A percentile compares a stretch with the other conserved stretches of the same genome.
Conservation (phyloP, 1,139 yeast species). For the Zygoascus sp. region DNA sequence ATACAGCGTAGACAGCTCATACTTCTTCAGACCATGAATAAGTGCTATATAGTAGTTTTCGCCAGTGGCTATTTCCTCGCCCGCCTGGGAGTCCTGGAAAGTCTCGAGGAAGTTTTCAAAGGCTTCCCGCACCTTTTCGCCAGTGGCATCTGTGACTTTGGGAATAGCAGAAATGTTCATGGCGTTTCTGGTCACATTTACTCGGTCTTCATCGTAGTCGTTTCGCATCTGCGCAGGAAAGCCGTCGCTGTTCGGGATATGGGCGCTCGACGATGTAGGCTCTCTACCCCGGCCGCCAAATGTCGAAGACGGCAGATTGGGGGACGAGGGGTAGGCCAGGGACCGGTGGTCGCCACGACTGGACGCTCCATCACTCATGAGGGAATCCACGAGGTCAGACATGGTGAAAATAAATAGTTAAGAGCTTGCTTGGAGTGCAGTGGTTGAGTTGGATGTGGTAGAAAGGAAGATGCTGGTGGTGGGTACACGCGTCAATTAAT, state of each 20-base stretch:
- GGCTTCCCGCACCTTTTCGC: constrained; percentile 88
- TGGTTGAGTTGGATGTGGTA: background rate
- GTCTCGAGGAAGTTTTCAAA: constrained; percentile 81
- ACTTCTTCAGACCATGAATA: constrained; percentile 72
- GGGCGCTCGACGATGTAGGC: constrained; percentile 18
- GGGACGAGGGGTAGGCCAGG: constrained; percentile 17
- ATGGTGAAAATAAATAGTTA: constrained; percentile 13
- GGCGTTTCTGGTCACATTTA: constrained; percentile 17
- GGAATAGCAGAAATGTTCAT: constrained; percentile 46
- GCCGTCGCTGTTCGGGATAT: constrained; percentile 17
- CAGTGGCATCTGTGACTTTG: constrained; percentile 84
- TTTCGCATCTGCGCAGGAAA: constrained; percentile 14
- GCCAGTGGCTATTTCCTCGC: constrained; percentile 32
- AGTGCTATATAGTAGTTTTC: constrained; percentile 73
- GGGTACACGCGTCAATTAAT: constrained; percentile 12
- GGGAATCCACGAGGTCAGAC: constrained; percentile 20
- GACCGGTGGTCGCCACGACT: constrained; percentile 6
- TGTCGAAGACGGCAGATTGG: constrained; percentile 17
- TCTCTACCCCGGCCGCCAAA: constrained; percentile 13
- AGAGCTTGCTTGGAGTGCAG: background rate
- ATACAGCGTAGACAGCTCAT: constrained; percentile 73
- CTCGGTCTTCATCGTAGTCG: constrained; percentile 16
- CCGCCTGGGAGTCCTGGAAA: constrained; percentile 41
- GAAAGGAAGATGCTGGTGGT: constrained; percentile 2
- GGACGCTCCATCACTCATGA: constrained; percentile 18